Evolutionary conservation across 352 stramenopile species (phyloP).

Genomic region (Pythium myriotylum): DNA sequence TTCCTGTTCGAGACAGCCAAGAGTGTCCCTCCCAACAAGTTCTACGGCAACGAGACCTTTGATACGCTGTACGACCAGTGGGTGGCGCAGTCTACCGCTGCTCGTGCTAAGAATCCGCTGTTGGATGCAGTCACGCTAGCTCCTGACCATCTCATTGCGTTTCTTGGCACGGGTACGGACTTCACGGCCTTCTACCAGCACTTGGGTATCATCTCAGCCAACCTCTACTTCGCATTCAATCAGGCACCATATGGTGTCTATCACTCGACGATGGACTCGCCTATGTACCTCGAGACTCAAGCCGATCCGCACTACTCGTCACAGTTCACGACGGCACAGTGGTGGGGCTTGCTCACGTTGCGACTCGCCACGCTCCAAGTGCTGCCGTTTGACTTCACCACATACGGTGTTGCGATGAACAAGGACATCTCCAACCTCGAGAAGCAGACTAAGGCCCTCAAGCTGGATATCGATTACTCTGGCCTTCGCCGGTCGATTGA

Average conservation of each 20-base stretch:
- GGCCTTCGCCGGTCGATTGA: slow-evolving; percentile 40
- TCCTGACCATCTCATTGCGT: slow-evolving; percentile 55
- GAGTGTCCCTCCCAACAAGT: slow-evolving; percentile 57
- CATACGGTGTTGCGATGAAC: slow-evolving; percentile 33
- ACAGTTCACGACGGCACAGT: slow-evolving; percentile 35
- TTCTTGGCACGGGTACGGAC: slow-evolving; percentile 67
- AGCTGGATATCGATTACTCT: slow-evolving; percentile 37
- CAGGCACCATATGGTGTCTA: slow-evolving; percentile 64
- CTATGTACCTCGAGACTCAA: slow-evolving; percentile 48
- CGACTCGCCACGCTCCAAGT: slow-evolving; percentile 32
- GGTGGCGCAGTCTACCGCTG: slow-evolving; percentile 10
- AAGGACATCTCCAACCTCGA: slow-evolving; percentile 37
- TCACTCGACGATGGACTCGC: slow-evolving; percentile 78
- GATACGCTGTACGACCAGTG: slow-evolving; percentile 48
- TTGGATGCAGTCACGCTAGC: slow-evolving; percentile 35
- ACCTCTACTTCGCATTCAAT: slow-evolving; percentile 57
- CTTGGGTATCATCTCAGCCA: slow-evolving; percentile 80
- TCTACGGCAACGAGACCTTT: slow-evolving; percentile 28
- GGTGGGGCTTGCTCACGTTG: slow-evolving; percentile 45
- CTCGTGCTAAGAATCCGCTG: slow-evolving; percentile 2
- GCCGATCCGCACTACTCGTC: slow-evolving; percentile 48
- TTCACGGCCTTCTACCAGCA: slow-evolving; percentile 88
- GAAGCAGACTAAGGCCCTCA: slow-evolving; percentile 26
- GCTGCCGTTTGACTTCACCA: slow-evolving; percentile 30
- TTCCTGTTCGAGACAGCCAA: slow-evolving; percentile 40